phyloP scores from a whole-genome alignment of 2,329 filamentous ascomycete species.

The Aphanocladium album region DNA sequence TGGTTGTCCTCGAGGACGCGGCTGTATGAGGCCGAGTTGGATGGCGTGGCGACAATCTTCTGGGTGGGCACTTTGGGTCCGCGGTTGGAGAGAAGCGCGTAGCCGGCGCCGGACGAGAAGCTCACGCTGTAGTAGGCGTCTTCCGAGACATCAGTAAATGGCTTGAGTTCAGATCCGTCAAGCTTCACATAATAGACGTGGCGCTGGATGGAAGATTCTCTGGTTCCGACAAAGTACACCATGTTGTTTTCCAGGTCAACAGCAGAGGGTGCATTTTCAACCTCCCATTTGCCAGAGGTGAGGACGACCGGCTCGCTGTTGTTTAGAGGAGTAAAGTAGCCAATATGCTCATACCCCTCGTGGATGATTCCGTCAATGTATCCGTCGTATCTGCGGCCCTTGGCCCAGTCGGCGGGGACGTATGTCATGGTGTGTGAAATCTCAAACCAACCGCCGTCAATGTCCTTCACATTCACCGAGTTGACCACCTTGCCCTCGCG shows the following conservation, averaged over 20 bases:
- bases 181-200: constrained; percentile 89
- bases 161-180: constrained; percentile 65
- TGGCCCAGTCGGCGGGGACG: constrained; percentile 74
- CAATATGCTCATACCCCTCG: constrained; percentile 83
- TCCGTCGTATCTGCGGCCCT: constrained; percentile 74
- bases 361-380: constrained; percentile 90
- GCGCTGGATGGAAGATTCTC: constrained; percentile 81
- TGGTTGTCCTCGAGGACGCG: constrained; percentile 75
- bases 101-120: constrained; percentile 79
- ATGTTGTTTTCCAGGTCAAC: constrained; percentile 80
- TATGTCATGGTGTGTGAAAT: constrained; percentile 81
- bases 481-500: constrained; percentile 75
- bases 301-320: constrained; percentile 77
- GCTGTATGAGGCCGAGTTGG: constrained; percentile 58
- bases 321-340: constrained; percentile 87
- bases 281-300: constrained; percentile 88
- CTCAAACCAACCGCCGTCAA: constrained; percentile 98
- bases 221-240: constrained; percentile 86
- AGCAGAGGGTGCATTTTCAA: constrained; percentile 76
- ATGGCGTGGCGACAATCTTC: constrained; percentile 79
- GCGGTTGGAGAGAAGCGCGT: constrained; percentile 75
- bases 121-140: constrained; percentile 78
- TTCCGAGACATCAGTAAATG: constrained; percentile 67
- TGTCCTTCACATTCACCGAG: constrained; percentile 68
- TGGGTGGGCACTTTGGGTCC: constrained; percentile 89